Conservation (phyloP, 805 yeast species). For the Candida adriatica region DNA sequence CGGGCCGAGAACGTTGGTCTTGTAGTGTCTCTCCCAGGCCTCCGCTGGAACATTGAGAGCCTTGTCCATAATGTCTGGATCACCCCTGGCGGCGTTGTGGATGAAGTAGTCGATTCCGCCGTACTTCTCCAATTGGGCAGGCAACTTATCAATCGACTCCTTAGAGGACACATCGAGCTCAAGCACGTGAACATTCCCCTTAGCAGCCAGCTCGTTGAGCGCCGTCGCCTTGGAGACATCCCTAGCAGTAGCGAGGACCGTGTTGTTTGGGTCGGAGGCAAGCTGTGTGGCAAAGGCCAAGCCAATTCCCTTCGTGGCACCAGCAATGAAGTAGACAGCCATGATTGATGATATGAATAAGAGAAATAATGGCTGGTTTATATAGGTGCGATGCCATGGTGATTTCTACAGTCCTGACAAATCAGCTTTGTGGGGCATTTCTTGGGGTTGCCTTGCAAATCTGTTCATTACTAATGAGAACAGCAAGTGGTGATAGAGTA, state of each 20-base stretch:
- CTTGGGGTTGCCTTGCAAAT: no score
- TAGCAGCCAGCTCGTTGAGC: slow-evolving; percentile 6
- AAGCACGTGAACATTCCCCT: slow-evolving; percentile 20
- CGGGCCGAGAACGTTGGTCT: slow-evolving; percentile 22
- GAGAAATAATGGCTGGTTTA: no score
- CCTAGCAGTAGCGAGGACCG: slow-evolving; percentile 12
- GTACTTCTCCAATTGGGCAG: slow-evolving; percentile 8
- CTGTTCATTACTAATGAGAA: no score
- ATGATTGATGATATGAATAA: no score
- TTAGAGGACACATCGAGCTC: slow-evolving; percentile 18
- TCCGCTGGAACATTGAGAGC: slow-evolving; percentile 1
- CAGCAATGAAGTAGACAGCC: slow-evolving; percentile 5
- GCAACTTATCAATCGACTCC: slow-evolving; percentile 14
- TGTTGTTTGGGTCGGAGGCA: slow-evolving; percentile 2
- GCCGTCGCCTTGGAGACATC: slow-evolving; percentile 8
- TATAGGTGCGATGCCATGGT: no score
- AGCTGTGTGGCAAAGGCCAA: slow-evolving; percentile 2
- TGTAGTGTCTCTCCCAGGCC: slow-evolving; percentile 10
- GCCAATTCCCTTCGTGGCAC: slow-evolving; percentile 12
- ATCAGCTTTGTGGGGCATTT: no score
- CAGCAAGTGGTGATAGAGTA: no score
- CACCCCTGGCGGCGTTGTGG: slow-evolving; percentile 23
- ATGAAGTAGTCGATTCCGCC: slow-evolving; percentile 23
- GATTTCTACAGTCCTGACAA: no score
- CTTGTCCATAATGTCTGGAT: background rate